phyloP scores from a whole-genome alignment of 2,329 filamentous ascomycete genomes.

The Aspergillus neoniger region DNA sequence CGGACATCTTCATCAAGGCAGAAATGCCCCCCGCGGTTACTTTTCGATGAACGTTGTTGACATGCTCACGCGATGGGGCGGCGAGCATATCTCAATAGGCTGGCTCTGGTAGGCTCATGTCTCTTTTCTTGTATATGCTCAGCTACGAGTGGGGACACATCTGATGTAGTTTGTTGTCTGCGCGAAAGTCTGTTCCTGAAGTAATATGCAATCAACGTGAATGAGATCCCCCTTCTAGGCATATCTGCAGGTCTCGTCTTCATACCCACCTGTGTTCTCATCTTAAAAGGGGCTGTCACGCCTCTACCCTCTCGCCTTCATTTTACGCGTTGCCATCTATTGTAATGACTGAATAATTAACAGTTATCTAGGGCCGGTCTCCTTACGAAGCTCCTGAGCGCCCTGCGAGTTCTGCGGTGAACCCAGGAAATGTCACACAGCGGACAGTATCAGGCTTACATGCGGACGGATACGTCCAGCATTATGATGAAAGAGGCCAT shows the following conservation, averaged over 20 bases:
- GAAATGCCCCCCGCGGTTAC: constrained; percentile 4
- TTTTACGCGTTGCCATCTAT: background rate
- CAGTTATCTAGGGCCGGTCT: constrained; percentile 44
- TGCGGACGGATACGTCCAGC: constrained; percentile 48
- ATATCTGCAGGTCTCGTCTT: background rate
- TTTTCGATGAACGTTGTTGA: background rate
- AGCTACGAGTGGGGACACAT: background rate
- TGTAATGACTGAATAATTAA: constrained; percentile 18
- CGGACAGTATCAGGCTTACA: constrained; percentile 31
- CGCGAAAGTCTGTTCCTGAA: background rate
- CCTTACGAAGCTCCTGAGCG: constrained; percentile 47
- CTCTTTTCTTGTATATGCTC: constrained; percentile 9
- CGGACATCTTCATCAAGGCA: background rate
- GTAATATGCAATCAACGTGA: background rate
- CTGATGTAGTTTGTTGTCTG: background rate
- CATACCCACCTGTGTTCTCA: background rate
- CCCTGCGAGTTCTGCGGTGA: constrained; percentile 22
- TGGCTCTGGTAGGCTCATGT: constrained; percentile 46
- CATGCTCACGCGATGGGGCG: constrained; percentile 41
- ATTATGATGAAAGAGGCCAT: constrained; percentile 51
- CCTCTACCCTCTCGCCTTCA: background rate
- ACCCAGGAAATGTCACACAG: constrained; percentile 22
- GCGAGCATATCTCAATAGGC: constrained; percentile 47
- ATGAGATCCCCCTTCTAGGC: background rate
- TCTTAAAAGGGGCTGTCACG: background rate